These are phyloP conservation scores for Erodium moschatum DNA, from an alignment of 441 rosid genomes.

Conservation along the genomic window DNA sequence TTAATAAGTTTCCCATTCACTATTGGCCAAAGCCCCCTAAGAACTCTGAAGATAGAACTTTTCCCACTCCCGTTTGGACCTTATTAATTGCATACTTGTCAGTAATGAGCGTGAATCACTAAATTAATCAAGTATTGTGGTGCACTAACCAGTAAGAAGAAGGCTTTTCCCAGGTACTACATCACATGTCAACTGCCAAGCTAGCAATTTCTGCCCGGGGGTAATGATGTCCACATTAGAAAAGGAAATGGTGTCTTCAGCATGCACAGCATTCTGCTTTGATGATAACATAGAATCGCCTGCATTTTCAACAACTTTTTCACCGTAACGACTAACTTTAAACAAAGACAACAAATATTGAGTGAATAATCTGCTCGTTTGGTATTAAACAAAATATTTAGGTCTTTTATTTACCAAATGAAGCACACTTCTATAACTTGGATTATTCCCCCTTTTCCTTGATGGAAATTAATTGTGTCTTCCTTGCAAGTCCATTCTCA, in stretches of 20 bases:
- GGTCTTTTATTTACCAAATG: background rate
- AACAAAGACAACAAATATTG: background rate
- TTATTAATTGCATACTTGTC: conserved; percentile 30
- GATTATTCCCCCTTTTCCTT: background rate
- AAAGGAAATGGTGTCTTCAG: conserved; percentile 59
- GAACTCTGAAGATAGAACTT: conserved; percentile 92
- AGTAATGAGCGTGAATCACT: conserved; percentile 22
- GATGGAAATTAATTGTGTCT: background rate
- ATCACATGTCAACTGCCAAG: conserved; percentile 75
- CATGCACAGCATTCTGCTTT: conserved; percentile 29
- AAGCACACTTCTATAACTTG: background rate
- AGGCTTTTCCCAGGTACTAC: conserved; percentile 68
- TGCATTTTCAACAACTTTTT: conserved; percentile 25
- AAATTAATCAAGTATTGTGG: conserved; percentile 12
- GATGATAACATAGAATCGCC: conserved; percentile 31
- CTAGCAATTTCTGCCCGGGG: conserved; percentile 82
- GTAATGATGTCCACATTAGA: conserved; percentile 72
- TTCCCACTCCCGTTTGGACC: conserved; percentile 99
- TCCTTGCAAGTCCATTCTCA: background rate
- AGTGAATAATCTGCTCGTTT: background rate
- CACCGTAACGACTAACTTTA: conserved; percentile 7
- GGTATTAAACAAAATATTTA: background rate
- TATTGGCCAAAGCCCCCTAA: conserved; percentile 90
- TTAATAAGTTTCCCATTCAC: conserved; percentile 66
- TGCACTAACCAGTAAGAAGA: conserved; percentile 86